Evolutionary conservation across 345 rosid species (phyloP).

Genomic region (Ceriops tagal): DNA sequence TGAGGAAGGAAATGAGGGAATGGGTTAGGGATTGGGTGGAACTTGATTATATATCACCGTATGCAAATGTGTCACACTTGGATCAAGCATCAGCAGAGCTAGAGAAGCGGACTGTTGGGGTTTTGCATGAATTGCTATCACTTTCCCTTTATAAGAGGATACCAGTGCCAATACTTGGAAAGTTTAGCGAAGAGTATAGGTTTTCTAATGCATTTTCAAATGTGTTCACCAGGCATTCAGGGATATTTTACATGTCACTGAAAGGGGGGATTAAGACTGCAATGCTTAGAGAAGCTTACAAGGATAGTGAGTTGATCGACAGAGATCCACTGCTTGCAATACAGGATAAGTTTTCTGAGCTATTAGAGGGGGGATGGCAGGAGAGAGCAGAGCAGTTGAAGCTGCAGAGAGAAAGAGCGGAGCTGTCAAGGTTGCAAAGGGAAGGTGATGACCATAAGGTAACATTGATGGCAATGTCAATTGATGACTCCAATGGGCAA

Average conservation of each 20-base stretch:
- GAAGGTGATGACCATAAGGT: conserved; percentile 43
- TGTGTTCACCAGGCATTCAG: conserved; percentile 82
- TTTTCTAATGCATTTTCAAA: conserved; percentile 73
- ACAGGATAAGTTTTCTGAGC: conserved; percentile 60
- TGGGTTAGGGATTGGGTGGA: conserved; percentile 93
- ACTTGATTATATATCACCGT: conserved; percentile 75
- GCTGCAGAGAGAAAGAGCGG: conserved; percentile 31
- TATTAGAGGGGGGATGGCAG: conserved; percentile 66
- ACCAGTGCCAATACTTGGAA: conserved; percentile 81
- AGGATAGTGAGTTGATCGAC: conserved; percentile 49
- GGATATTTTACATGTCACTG: conserved; percentile 77
- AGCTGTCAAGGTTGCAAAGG: conserved; percentile 33
- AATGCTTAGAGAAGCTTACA: conserved; percentile 69
- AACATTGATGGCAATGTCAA: conserved; percentile 33
- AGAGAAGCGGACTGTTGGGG: conserved; percentile 88
- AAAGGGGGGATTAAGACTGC: conserved; percentile 90
- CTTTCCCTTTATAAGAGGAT: conserved; percentile 74
- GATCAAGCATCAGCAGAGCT: conserved; percentile 68
- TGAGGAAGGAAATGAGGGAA: conserved; percentile 90
- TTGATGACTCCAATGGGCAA: conserved; percentile 19
- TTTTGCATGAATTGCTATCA: conserved; percentile 76
- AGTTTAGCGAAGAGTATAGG: conserved; percentile 66
- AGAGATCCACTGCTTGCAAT: conserved; percentile 66
- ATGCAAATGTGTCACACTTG: conserved; percentile 57
- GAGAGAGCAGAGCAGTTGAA: conserved; percentile 49